Conservation (phyloP, 768 basidiomycete genomes). For the Clitopilus hobsonii region DNA sequence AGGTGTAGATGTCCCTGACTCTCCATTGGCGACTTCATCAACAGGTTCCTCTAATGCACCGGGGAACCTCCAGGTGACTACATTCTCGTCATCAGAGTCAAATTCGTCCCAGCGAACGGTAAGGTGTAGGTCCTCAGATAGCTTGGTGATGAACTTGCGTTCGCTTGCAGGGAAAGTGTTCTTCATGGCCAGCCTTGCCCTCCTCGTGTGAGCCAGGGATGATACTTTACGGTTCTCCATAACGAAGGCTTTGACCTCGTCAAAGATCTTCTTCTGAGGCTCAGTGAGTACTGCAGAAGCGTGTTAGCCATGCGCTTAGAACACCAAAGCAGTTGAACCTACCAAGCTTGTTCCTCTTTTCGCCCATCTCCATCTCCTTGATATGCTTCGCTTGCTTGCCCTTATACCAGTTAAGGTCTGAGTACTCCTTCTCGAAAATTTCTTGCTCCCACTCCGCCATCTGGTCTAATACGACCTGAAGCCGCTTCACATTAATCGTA, state of each 20-base stretch:
- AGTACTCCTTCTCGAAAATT: conserved; percentile 87
- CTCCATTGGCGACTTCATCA: conserved; percentile 16
- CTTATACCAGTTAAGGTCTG: conserved; percentile 90
- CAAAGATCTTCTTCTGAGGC: conserved; percentile 73
- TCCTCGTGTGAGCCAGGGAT: conserved; percentile 24
- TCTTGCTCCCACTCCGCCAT: conserved; percentile 87
- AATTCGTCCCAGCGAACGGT: conserved; percentile 90
- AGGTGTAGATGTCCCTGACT: conserved; percentile 5
- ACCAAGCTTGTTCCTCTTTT: conserved; percentile 63
- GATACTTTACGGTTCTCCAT: conserved; percentile 32
- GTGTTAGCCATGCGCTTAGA: not conserved
- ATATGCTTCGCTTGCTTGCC: conserved; percentile 81
- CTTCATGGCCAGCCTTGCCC: conserved; percentile 55
- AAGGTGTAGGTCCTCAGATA: conserved; percentile 77
- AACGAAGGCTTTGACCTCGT: conserved; percentile 75
- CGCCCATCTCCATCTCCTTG: conserved; percentile 58
- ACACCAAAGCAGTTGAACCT: conserved; percentile 16
- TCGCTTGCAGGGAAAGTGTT: conserved; percentile 82
- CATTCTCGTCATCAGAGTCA: conserved; percentile 74
- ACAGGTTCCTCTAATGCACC: conserved; percentile 26
- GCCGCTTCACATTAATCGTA: conserved; percentile 67
- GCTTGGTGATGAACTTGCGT: conserved; percentile 67
- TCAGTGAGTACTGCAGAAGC: conserved; percentile 54
- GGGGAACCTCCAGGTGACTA: conserved; percentile 67
- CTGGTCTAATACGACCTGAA: conserved; percentile 86